Conservation (phyloP, 768 basidiomycete species). For the Termitomyces heimii region DNA sequence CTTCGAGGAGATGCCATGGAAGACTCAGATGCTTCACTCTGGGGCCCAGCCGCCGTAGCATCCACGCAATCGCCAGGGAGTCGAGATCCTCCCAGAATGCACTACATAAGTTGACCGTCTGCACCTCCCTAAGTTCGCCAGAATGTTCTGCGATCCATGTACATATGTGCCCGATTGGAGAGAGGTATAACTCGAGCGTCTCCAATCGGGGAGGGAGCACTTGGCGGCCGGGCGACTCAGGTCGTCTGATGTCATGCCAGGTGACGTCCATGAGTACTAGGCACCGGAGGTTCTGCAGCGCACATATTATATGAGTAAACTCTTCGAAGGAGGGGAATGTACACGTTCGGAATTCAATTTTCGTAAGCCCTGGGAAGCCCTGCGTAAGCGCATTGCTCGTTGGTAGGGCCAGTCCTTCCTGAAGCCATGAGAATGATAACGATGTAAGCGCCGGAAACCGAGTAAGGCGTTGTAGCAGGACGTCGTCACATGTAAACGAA, state of each 20-base stretch:
- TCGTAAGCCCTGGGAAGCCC: slow-evolving; percentile 16
- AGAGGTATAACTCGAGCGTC: slow-evolving; percentile 15
- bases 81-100: slow-evolving; percentile 18
- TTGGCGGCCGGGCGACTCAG: slow-evolving; percentile 3
- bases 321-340: slow-evolving; percentile 17
- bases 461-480: slow-evolving; percentile 8
- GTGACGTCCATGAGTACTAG: slow-evolving; percentile 18
- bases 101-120: slow-evolving; percentile 14
- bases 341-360: slow-evolving; percentile 20
- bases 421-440: slow-evolving; percentile 14
- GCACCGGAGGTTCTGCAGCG: slow-evolving; percentile 14
- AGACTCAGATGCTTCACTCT: slow-evolving; percentile 19
- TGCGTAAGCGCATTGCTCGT: slow-evolving; percentile 4
- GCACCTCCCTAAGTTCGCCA: slow-evolving; percentile 4
- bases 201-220: slow-evolving; percentile 13
- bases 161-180: slow-evolving; percentile 15
- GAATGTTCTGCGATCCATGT: slow-evolving; percentile 15
- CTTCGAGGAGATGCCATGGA: slow-evolving; percentile 19
- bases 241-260: slow-evolving; percentile 13
- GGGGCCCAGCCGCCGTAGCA: slow-evolving; percentile 18
- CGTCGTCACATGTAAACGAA: slow-evolving; percentile 8
- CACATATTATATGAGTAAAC: slow-evolving; percentile 16
- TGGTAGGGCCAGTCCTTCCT: slow-evolving; percentile 7
- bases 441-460: slow-evolving; percentile 13
- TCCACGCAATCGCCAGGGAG: slow-evolving; percentile 16